A percentile compares a stretch with the other conserved stretches of the same genome.
Conservation (phyloP, 345 rosid species). For the Eucalyptus cloeziana region DNA sequence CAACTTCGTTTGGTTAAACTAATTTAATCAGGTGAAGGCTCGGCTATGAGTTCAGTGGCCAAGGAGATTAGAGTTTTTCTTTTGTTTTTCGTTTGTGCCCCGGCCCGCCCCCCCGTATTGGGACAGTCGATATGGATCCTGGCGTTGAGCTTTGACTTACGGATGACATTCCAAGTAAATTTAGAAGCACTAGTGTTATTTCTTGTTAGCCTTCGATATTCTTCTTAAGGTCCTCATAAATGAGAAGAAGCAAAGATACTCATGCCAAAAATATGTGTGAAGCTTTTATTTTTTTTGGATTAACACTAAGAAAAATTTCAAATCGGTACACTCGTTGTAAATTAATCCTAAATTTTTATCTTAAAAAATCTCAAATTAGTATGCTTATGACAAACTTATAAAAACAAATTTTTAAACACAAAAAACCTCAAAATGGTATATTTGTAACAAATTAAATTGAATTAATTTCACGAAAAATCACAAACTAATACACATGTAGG, state of each 20-base stretch:
- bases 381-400: too few relatives aligned
- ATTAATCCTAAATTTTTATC: not conserved
- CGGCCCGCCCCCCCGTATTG: not conserved
- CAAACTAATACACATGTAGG: not conserved
- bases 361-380: too few relatives aligned
- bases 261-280: not conserved
- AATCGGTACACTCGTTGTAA: too few relatives aligned
- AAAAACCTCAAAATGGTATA: not conserved
- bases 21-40: not conserved
- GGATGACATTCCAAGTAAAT: not conserved
- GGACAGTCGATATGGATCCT: not conserved
- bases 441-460: too few relatives aligned
- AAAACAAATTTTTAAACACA: too few relatives aligned
- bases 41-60: not conserved
- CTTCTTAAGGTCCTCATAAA: not conserved
- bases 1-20: not conserved
- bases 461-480: not conserved
- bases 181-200: not conserved
- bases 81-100: not conserved
- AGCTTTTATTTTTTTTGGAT: not conserved
- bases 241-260: not conserved
- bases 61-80: not conserved
- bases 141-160: not conserved
- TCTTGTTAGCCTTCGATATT: not conserved
- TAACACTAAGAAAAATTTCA: not conserved